These are phyloP conservation scores for Cyberlindnera galapagoensis DNA, from an alignment of 805 yeast genomes.

Conservation along the genomic window DNA sequence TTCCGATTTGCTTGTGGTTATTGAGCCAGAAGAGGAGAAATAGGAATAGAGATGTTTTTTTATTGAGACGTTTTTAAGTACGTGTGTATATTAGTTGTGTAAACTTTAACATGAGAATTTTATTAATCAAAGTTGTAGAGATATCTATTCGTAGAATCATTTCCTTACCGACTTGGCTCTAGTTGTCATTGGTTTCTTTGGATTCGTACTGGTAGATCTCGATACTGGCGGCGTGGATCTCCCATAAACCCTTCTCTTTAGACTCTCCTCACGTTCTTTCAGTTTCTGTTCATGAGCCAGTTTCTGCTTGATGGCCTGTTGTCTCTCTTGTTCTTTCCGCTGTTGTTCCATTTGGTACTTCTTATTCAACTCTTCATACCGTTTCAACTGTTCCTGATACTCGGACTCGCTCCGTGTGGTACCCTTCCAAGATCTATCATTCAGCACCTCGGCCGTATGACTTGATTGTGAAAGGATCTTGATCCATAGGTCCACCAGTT, in stretches of 20 bases:
- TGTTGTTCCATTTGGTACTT: slow-evolving; percentile 19
- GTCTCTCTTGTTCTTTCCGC: slow-evolving; percentile 22
- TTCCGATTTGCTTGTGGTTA: slow-evolving; percentile 71
- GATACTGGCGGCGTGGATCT: slow-evolving; percentile 4
- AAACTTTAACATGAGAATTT: not conserved
- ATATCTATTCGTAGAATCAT: no score
- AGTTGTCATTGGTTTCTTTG: not conserved
- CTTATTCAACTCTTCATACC: slow-evolving; percentile 24
- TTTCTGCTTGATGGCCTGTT: slow-evolving; percentile 12
- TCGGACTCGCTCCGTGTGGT: slow-evolving; percentile 19
- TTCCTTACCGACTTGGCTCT: slow-evolving; percentile 1
- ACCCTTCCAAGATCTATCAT: slow-evolving; percentile 37
- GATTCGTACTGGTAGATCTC: slow-evolving; percentile 1
- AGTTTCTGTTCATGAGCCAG: slow-evolving; percentile 15
- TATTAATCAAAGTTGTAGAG: not conserved
- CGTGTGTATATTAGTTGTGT: not conserved
- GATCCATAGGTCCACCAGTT: slow-evolving; percentile 52
- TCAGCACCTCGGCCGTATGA: slow-evolving; percentile 42
- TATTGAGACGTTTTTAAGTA: not conserved
- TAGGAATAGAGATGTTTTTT: slow-evolving; percentile 4
- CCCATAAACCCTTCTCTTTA: slow-evolving; percentile 26
- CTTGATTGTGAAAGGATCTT: slow-evolving; percentile 56
- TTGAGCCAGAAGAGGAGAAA: slow-evolving; percentile 28
- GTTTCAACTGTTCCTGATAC: slow-evolving; percentile 21
- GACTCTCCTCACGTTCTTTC: slow-evolving; percentile 22